Evolutionary conservation across 495 filamentous ascomycete genomes (phyloP).

Genomic region (Neurospora sp.): DNA sequence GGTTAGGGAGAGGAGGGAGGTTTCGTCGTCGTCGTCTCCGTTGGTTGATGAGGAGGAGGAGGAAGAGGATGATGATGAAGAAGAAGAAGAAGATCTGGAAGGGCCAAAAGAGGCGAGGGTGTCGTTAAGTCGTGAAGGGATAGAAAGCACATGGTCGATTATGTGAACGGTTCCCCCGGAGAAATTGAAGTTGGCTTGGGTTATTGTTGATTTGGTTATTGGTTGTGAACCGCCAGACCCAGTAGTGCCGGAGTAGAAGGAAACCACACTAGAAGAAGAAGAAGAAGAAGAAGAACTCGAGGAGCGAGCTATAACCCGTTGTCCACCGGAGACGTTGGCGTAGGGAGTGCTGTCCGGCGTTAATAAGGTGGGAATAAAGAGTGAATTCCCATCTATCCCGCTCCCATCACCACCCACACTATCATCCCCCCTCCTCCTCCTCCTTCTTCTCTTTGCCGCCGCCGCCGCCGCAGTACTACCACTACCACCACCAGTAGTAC

Average conservation of each 20-base stretch:
- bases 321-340: slow-evolving; percentile 33
- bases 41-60: background rate
- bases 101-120: slow-evolving; percentile 19
- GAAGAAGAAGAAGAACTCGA: background rate
- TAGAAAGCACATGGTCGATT: slow-evolving; percentile 46
- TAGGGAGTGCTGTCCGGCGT: slow-evolving; percentile 31
- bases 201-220: background rate
- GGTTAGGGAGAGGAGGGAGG: slow-evolving; percentile 35
- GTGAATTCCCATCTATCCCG: slow-evolving; percentile 13
- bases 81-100: background rate
- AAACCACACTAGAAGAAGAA: slow-evolving; percentile 5
- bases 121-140: slow-evolving; percentile 42
- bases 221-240: background rate
- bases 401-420: background rate
- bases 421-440: background rate
- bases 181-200: slow-evolving; percentile 45
- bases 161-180: slow-evolving; percentile 56
- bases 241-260: slow-evolving; percentile 28
- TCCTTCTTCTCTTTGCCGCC: background rate
- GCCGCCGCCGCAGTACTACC: background rate
- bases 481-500: background rate
- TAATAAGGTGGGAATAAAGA: slow-evolving; percentile 48
- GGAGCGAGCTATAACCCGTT: slow-evolving; percentile 23
- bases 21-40: background rate
- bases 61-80: background rate